Evolutionary conservation across 2,329 filamentous ascomycete species (phyloP).

Genomic region (Elsinoe batatas): DNA sequence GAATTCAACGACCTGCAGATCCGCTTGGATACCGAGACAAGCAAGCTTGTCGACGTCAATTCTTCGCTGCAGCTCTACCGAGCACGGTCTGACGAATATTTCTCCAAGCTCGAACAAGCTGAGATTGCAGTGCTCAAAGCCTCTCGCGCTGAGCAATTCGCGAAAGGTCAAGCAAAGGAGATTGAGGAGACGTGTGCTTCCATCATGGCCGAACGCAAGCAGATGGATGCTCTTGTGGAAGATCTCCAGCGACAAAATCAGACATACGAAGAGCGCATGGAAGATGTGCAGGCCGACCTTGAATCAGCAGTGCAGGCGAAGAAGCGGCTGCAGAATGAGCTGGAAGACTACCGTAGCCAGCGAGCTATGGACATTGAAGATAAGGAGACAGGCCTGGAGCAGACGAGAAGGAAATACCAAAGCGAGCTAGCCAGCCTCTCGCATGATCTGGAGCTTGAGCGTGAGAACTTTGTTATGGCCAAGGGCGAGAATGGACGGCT

Average conservation of each 20-base stretch:
- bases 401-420: constrained; percentile 96
- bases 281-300: constrained; percentile 84
- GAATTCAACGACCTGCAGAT: constrained; percentile 94
- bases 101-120: constrained; percentile 91
- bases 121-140: constrained; percentile 94
- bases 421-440: constrained; percentile 80
- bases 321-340: constrained; percentile 89
- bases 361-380: constrained; percentile 94
- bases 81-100: constrained; percentile 87
- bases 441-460: constrained; percentile 85
- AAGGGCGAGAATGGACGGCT: constrained; percentile 76
- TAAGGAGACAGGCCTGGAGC: constrained; percentile 90
- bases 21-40: constrained; percentile 77
- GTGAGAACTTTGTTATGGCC: constrained; percentile 78
- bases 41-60: constrained; percentile 71
- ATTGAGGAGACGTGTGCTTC: constrained; percentile 83
- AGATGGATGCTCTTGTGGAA: constrained; percentile 78
- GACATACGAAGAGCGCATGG: constrained; percentile 78
- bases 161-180: constrained; percentile 78
- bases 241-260: constrained; percentile 85
- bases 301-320: constrained; percentile 78
- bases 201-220: constrained; percentile 84
- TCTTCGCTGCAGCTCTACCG: constrained; percentile 85
- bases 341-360: constrained; percentile 93
- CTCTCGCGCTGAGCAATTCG: constrained; percentile 83